Base-by-base conservation (phyloP, 257 asterid species). In the Linderniella brevidens region DNA sequence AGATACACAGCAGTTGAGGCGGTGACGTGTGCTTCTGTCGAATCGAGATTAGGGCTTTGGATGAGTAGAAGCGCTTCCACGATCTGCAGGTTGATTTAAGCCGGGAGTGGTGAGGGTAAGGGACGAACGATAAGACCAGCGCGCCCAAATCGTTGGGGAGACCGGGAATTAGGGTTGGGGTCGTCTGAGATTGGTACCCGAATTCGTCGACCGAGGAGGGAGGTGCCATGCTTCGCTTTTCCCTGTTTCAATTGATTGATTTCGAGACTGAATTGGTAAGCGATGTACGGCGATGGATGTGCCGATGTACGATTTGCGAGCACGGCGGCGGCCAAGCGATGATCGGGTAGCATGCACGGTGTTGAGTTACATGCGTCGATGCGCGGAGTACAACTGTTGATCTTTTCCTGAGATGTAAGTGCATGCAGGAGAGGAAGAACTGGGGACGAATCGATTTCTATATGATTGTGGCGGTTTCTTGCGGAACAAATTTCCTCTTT, bases 121-220 rank as follows among this genome's bases (percentile, higher is more conserved):
- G 95, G 1, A 76, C 59, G 58, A 72, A 74, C 9, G 85, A 73
- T 9, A 84, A 70, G 57, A 88, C 74, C 57, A 84, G 13, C 0
- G 92, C 76, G 0, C 85, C 86, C 18, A 84, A 35, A 62, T 88
- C 95, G 44, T 84, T 78, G 0, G 98, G 98, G 32, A 80, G 80
- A 56, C 80, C 86, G 4, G 94, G 95, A 29, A 88, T 72, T 54
- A 88, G 68, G 61, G 71, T 76, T 68, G 66, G 58, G n/a, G n/a
- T n/a, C 63, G 66, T 11, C 46, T 50, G 75, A 70, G 76, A 58
- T 70, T 70, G 78, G 37, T 63, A 11, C 48, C 69, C 70, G 9
- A 50, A 49, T 35, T 70, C 73, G 35, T 67, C 76, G 16, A 52
- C 18, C 57, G 79, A 63, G 8, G 72, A 58, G 10, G 69, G 68